These are phyloP conservation scores for Solanum sitiens DNA, from an alignment of 257 asterid genomes.

Conservation along the genomic window DNA sequence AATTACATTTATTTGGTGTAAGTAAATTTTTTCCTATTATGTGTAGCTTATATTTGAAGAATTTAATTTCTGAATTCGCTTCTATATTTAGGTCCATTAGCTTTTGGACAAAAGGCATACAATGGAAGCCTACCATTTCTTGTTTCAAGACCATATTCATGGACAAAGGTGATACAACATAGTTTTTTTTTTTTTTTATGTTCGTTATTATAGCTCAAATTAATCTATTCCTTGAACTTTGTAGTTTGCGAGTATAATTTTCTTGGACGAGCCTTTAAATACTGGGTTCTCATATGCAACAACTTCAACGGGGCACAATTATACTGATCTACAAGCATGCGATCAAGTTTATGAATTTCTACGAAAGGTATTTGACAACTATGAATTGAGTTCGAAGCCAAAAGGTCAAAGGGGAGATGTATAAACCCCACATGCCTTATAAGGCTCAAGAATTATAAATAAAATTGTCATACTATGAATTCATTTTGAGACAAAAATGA, in stretches of 20 bases:
- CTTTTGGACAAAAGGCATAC: constrained; percentile 17
- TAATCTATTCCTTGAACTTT: neutral
- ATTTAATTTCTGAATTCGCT: neutral
- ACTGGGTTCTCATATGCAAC: constrained; percentile 23
- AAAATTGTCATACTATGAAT: no score
- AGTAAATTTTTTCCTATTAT: no score
- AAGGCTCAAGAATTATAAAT: no score
- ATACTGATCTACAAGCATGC: constrained; percentile 6
- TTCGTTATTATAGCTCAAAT: neutral
- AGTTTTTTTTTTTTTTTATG: neutral
- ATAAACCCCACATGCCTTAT: no score
- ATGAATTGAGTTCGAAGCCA: neutral
- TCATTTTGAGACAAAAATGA: no score
- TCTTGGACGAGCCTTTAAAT: constrained; percentile 18
- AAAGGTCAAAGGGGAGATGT: no score
- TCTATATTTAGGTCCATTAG: constrained; percentile 32
- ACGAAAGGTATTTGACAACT: neutral
- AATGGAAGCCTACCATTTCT: constrained; percentile 41
- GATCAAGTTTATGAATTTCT: constrained; percentile 7
- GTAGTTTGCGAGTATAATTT: constrained; percentile 11
- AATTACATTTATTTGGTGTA: no score
- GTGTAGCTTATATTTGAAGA: neutral
- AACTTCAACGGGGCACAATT: neutral
- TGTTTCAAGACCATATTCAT: constrained; percentile 31
- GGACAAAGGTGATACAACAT: constrained; percentile 41